Evolutionary conservation across 2,329 filamentous ascomycete species (phyloP).

Genomic region (Fusarium compactum): DNA sequence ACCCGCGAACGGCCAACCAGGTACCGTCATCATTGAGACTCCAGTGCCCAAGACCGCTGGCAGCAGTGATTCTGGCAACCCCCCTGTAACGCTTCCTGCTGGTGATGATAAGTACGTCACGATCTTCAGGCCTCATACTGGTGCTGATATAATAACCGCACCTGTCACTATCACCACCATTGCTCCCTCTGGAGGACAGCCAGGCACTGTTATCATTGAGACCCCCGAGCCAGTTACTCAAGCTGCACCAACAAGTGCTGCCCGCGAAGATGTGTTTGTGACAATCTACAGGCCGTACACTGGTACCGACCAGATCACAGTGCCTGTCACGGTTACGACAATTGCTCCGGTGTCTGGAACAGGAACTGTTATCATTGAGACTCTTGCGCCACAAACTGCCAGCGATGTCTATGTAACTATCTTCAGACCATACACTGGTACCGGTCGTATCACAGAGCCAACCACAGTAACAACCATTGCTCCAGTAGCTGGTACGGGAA

Average conservation of each 20-base stretch:
- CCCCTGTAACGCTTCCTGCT: background rate
- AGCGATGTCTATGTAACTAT: slow-evolving; percentile 11
- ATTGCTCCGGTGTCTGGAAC: slow-evolving; percentile 30
- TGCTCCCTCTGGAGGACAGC: slow-evolving; percentile 9
- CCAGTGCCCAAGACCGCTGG: background rate
- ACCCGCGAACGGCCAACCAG: background rate
- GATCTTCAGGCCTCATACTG: slow-evolving; percentile 32
- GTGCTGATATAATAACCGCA: slow-evolving; percentile 17
- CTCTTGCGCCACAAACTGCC: slow-evolving; percentile 5
- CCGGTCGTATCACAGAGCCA: slow-evolving; percentile 8
- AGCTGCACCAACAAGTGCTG: background rate
- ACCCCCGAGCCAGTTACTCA: slow-evolving; percentile 8
- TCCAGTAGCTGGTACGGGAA: slow-evolving; percentile 20
- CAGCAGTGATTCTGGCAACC: background rate
- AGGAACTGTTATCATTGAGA: slow-evolving; percentile 34
- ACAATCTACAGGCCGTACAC: slow-evolving; percentile 29
- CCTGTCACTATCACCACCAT: slow-evolving; percentile 31
- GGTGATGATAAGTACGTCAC: slow-evolving; percentile 31
- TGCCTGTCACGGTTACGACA: slow-evolving; percentile 19
- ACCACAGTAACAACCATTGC: slow-evolving; percentile 18
- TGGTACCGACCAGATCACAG: slow-evolving; percentile 18
- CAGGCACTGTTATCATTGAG: slow-evolving; percentile 35
- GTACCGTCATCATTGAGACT: slow-evolving; percentile 19
- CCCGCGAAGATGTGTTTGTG: slow-evolving; percentile 12
- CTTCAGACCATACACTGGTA: slow-evolving; percentile 15